These are phyloP conservation scores for Croton laevigatus DNA, from an alignment of 441 rosid species.

Conservation along the genomic window DNA sequence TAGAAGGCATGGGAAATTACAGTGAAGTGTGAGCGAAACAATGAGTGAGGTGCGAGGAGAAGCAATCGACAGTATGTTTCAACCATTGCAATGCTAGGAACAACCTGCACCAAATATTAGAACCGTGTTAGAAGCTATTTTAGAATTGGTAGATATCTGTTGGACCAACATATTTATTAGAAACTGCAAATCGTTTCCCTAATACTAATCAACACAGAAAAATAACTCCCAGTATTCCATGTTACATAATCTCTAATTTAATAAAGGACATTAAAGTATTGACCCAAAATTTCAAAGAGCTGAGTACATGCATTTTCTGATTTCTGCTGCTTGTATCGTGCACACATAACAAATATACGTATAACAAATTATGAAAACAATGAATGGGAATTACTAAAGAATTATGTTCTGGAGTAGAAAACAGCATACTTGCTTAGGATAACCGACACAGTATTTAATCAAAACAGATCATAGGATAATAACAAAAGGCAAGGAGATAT, in stretches of 20 bases:
- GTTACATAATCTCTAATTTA: background rate
- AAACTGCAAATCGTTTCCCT: background rate
- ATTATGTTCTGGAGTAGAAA: background rate
- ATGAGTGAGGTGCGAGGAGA: slow-evolving; percentile 84
- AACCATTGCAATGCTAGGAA: slow-evolving; percentile 98
- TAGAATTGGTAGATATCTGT: slow-evolving; percentile 10
- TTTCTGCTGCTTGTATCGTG: background rate
- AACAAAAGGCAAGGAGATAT: background rate
- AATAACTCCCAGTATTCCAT: background rate
- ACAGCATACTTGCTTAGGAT: background rate
- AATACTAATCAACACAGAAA: slow-evolving; percentile 1
- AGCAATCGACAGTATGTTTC: slow-evolving; percentile 95
- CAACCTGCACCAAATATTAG: slow-evolving; percentile 56
- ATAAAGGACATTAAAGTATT: background rate
- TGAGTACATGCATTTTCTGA: background rate
- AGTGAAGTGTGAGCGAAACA: slow-evolving; percentile 88
- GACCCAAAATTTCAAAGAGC: background rate
- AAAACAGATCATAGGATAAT: background rate
- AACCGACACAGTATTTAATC: background rate
- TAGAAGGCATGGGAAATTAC: slow-evolving; percentile 40
- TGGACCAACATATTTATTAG: background rate
- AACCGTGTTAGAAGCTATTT: slow-evolving; percentile 20
- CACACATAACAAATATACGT: background rate
- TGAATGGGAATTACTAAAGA: background rate
- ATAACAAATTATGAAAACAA: background rate